phyloP scores from a whole-genome alignment of 139 green algal species.

The Desmodesmus armatus region DNA sequence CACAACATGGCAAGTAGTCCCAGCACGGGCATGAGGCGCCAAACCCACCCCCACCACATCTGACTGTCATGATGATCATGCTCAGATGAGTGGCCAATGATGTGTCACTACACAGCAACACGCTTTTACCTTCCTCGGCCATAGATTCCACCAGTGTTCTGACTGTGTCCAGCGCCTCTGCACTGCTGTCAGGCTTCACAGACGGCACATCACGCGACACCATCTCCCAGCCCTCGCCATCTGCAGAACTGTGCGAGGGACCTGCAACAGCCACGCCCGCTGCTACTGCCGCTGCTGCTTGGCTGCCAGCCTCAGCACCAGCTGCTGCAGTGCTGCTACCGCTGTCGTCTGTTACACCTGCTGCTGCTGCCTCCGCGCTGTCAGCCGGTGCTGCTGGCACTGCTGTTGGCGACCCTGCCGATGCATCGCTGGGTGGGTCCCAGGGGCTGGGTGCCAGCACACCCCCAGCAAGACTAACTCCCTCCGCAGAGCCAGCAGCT shows the following conservation, averaged over 20 bases:
- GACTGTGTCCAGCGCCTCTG: neutral
- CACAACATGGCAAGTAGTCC: too few species aligned
- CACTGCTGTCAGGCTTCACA: neutral
- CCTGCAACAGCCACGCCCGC: too few species aligned
- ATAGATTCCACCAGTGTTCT: neutral
- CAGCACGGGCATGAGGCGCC: too few species aligned
- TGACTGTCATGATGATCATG: too few species aligned
- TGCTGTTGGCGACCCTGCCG: neutral
- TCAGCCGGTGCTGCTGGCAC: neutral
- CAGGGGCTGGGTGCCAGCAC: neutral
- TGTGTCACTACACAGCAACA: neutral
- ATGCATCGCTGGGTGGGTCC: neutral
- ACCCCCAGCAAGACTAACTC: neutral
- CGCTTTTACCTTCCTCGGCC: neutral
- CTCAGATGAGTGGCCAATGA: neutral
- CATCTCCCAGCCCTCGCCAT: conserved; percentile 43
- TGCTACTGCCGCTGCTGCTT: neutral
- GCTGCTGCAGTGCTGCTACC: neutral
- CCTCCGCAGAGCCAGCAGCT: too few species aligned
- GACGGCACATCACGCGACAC: conserved; percentile 32
- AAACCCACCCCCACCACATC: too few species aligned
- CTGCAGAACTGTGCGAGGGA: neutral
- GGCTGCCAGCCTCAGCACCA: too few species aligned
- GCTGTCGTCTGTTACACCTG: neutral
- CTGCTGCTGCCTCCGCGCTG: neutral